These are phyloP conservation scores for Hypoxylon rickii DNA, from an alignment of 495 filamentous ascomycete genomes.

Conservation along the genomic window DNA sequence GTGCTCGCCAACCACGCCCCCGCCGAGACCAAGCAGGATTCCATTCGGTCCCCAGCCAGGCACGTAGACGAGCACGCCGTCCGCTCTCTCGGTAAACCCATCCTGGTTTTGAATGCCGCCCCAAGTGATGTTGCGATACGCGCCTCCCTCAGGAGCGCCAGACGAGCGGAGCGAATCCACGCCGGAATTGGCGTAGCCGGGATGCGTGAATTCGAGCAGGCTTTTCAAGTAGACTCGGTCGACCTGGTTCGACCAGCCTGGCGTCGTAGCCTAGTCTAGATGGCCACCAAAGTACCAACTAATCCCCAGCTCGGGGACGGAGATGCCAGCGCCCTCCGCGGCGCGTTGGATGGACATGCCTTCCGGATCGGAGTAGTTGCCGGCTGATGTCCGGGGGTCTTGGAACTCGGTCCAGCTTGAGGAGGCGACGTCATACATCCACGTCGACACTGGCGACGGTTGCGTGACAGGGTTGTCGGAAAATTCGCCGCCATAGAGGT, in stretches of 20 bases:
- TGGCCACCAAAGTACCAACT: constrained; percentile 81
- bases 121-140: constrained; percentile 71
- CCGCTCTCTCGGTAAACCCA: constrained; percentile 71
- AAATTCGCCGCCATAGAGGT: constrained; percentile 73
- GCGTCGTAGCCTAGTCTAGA: constrained; percentile 67
- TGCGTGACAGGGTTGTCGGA: constrained; percentile 59
- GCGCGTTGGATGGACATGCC: constrained; percentile 61
- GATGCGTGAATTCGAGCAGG: constrained; percentile 74
- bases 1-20: constrained; percentile 50
- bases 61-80: constrained; percentile 71
- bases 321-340: constrained; percentile 73
- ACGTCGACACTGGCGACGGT: constrained; percentile 61
- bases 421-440: constrained; percentile 66
- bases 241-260: constrained; percentile 68
- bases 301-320: constrained; percentile 65
- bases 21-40: constrained; percentile 70
- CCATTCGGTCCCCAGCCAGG: constrained; percentile 72
- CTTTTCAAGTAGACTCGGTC: constrained; percentile 69
- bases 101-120: constrained; percentile 66
- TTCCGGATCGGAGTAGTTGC: constrained; percentile 59
- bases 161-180: constrained; percentile 54
- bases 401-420: constrained; percentile 64
- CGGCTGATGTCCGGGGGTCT: constrained; percentile 58
- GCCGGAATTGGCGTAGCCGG: constrained; percentile 63
- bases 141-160: constrained; percentile 59